Conservation (phyloP, 2,329 filamentous ascomycete genomes). For the Cladosporium sphaerospermum region DNA sequence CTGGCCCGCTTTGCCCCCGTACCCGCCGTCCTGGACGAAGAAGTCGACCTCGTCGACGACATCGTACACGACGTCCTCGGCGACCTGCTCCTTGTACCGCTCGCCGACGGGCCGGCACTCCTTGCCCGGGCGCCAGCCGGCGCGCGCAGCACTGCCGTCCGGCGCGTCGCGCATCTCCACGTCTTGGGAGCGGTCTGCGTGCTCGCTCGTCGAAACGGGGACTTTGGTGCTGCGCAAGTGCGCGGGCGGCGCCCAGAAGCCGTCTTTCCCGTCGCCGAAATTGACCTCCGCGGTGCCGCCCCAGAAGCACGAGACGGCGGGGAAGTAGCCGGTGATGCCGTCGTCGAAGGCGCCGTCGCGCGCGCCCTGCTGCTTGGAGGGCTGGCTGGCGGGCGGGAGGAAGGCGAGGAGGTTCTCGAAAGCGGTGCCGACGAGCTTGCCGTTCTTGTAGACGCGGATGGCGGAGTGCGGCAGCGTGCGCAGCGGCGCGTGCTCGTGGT, state of each 20-base stretch:
- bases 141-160: conserved; percentile 17
- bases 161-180: conserved; percentile 31
- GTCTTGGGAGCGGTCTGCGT: conserved; percentile 2
- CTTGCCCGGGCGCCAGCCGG: conserved; percentile 26
- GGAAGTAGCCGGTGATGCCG: conserved; percentile 92
- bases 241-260: conserved; percentile 83
- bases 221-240: conserved; percentile 32
- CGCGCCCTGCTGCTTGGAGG: conserved; percentile 64
- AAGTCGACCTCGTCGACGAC: conserved; percentile 92
- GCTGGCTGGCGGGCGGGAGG: conserved; percentile 78
- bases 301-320: conserved; percentile 84
- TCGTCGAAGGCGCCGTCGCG: conserved; percentile 79
- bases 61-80: conserved; percentile 88
- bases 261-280: conserved; percentile 74
- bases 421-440: conserved; percentile 73
- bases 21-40: conserved; percentile 63
- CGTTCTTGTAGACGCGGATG: conserved; percentile 92
- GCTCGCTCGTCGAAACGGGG: background rate
- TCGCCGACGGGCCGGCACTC: conserved; percentile 60
- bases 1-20: conserved; percentile 20
- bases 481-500: conserved; percentile 66
- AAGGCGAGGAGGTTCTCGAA: conserved; percentile 87
- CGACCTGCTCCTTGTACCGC: conserved; percentile 86
- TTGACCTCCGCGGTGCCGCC: conserved; percentile 89
- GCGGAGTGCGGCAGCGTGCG: conserved; percentile 79